These are phyloP conservation scores for Nyctanthes arbortristis DNA, from an alignment of 257 asterid species.

Conservation along the genomic window DNA sequence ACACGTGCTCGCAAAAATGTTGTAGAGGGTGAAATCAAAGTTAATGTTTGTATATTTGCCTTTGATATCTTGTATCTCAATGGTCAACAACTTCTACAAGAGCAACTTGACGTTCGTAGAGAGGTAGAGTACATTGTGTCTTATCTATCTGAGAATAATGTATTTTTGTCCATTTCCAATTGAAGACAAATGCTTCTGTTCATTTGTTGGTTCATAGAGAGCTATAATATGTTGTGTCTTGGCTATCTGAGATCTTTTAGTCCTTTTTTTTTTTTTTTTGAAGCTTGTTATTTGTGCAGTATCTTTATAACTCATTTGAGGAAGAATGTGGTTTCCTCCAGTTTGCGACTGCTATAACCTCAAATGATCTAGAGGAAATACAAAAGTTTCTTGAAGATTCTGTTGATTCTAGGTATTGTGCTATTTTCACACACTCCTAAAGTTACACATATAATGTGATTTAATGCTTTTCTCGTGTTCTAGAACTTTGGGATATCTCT, in stretches of 20 bases:
- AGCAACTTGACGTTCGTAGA: constrained; percentile 80
- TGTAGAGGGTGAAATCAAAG: constrained; percentile 68
- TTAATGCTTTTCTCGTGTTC: constrained; percentile 1
- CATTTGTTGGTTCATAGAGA: not conserved
- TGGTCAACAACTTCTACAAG: constrained; percentile 84
- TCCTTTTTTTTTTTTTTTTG: too few relatives aligned
- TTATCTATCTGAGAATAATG: constrained; percentile 16
- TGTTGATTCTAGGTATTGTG: constrained; percentile 63
- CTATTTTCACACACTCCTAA: not conserved
- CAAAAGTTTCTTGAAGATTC: constrained; percentile 88
- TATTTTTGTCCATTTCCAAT: constrained; percentile 15
- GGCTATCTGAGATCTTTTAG: too few relatives aligned
- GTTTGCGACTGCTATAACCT: constrained; percentile 80
- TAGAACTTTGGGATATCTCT: not conserved
- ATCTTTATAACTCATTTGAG: constrained; percentile 79
- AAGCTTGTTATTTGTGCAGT: constrained; percentile 46
- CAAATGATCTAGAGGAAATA: constrained; percentile 93
- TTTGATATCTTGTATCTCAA: constrained; percentile 84
- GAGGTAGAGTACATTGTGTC: constrained; percentile 52
- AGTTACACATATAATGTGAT: too few relatives aligned
- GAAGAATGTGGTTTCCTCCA: constrained; percentile 78
- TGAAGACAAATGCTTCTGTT: constrained; percentile 7
- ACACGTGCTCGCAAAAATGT: constrained; percentile 95
- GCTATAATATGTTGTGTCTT: too few relatives aligned
- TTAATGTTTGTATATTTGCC: constrained; percentile 87